Percentiles rank a stretch among this genome's conserved stretches.
Conservation (phyloP, 805 yeast genomes). For the Suhomyces canberraensis region DNA sequence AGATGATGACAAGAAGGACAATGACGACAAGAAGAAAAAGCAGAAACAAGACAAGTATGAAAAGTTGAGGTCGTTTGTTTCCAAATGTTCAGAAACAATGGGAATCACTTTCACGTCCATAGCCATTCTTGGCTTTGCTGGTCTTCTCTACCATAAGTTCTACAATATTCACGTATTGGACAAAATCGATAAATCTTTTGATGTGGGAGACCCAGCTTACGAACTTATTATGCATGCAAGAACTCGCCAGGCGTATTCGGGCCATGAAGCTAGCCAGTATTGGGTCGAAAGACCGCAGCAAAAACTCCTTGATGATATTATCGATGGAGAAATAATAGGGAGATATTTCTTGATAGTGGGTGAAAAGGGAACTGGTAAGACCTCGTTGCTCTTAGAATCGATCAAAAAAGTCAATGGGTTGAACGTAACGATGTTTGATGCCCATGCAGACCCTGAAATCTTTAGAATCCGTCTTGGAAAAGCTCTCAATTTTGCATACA, state of each 20-base stretch:
- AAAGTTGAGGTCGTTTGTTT: conserved; percentile 9
- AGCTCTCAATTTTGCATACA: conserved; percentile 68
- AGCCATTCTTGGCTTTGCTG: conserved; percentile 67
- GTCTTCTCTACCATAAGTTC: conserved; percentile 62
- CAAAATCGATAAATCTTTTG: conserved; percentile 66
- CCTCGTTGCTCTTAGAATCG: conserved; percentile 69
- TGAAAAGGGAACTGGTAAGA: conserved; percentile 85
- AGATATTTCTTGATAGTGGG: conserved; percentile 72
- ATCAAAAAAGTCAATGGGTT: conserved; percentile 60
- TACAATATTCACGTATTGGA: conserved; percentile 57
- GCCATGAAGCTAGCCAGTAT: conserved; percentile 12
- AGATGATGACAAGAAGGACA: conserved; percentile 5
- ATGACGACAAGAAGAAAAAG: conserved; percentile 2
- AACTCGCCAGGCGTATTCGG: conserved; percentile 28
- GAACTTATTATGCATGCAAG: conserved; percentile 54
- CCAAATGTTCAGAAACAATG: conserved; percentile 61
- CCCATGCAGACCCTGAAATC: conserved; percentile 83
- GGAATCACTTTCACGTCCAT: conserved; percentile 70
- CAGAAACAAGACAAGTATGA: conserved; percentile 1
- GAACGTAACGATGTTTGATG: conserved; percentile 71
- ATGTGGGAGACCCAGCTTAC: conserved; percentile 61
- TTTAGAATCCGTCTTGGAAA: conserved; percentile 73
- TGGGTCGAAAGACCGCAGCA: conserved; percentile 79
- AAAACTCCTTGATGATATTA: conserved; percentile 56
- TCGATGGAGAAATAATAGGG: conserved; percentile 62